Base-by-base conservation (phyloP, 1,284 basidiomycete species). In the Cryptococcus sp. region DNA sequence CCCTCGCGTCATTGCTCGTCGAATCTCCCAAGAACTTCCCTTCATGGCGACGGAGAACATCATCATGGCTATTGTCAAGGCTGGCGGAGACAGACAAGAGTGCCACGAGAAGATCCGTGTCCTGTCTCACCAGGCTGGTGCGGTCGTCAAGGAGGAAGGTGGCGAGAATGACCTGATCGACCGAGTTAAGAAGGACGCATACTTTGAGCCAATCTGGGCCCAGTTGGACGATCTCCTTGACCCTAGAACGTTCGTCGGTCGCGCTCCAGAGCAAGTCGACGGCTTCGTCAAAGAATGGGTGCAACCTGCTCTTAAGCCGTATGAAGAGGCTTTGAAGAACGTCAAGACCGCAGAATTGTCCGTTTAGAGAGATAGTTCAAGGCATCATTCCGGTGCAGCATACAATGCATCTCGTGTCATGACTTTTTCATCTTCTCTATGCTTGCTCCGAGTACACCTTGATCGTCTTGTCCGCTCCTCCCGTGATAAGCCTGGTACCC, bases 1-100 rank as follows among this genome's bases (percentile, higher is more conserved):
- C 79, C 95, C 95, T 17, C 88, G 87, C 72, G 95, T 99, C 65
- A 99, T 99, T 69, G 88, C 83, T 5, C 86, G 93, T 46, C 87
- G 92, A 44, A 95, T 99, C 75, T 79, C 86, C 20, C 91, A 96
- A 77, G 96, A 99, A 80, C 83, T 99, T 38, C 96, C 96, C 2
- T 99, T 99, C 84, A 99, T 99, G 96, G 91, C 91, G 3, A 94
- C 93, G 3, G 93, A 97, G 80, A 99, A 99, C 79, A 85, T 99
- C 78, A 99, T 99, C 81, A 99, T 99, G 96, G 93, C 93, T 13
- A 88, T 99, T 62, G 96, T 99, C 59, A 95, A 95, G 79, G 77
- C 79, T 54, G 94, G 94, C 43, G 96, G 94, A 1, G 95, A 99
- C 78, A 84, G 96, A 41, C 96, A 99, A 79, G 90, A 91, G 77